Conservation (phyloP, 225 moss, liverwort and hornwort genomes). For the Asterella californica region DNA sequence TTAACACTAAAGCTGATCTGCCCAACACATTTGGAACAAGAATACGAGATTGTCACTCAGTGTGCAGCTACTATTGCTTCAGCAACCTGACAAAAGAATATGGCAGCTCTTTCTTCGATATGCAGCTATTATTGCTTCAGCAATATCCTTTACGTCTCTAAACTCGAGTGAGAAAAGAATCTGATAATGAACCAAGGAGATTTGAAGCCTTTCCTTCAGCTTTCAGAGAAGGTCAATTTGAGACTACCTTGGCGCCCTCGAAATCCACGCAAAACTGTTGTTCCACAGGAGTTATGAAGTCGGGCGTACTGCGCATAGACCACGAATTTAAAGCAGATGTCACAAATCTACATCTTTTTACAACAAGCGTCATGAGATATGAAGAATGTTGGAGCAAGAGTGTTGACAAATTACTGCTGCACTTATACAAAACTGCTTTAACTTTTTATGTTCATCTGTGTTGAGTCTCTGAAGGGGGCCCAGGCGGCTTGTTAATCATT, state of each 20-base stretch:
- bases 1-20: background rate
- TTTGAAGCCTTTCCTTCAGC: too few species aligned
- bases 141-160: background rate
- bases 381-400: background rate
- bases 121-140: too few species aligned
- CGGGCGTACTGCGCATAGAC: slow-evolving; percentile 68
- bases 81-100: too few species aligned
- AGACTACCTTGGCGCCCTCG: slow-evolving; percentile 70
- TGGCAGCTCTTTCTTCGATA: too few species aligned
- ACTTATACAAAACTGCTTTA: background rate
- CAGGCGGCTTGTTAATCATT: too few species aligned
- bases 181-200: background rate
- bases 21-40: too few species aligned
- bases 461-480: too few species aligned
- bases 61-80: too few species aligned
- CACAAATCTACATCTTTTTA: too few species aligned
- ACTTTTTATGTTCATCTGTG: background rate
- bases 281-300: slow-evolving; percentile 91
- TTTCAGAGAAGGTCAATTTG: background rate
- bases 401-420: background rate
- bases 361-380: background rate
- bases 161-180: background rate
- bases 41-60: background rate
- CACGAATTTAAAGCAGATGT: background rate
- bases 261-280: slow-evolving; percentile 90